Base-by-base conservation (phyloP, 306 rosid species). In the Hippophae gyantsensis region DNA sequence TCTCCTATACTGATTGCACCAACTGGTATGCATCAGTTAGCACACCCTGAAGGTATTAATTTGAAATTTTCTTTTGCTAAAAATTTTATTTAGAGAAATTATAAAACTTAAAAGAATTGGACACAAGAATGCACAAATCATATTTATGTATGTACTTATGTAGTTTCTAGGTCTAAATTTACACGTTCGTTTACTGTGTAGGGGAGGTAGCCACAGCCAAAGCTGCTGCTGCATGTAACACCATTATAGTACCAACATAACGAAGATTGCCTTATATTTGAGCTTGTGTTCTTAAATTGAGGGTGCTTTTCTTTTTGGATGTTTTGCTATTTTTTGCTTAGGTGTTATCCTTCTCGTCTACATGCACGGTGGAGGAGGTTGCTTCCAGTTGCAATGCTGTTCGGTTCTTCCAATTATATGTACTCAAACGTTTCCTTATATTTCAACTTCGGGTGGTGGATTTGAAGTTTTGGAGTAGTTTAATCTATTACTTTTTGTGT, bases 131-230 rank as follows among this genome's bases (percentile, higher is more conserved):
- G 38, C 3, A 32, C 38, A 32, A 32, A 32, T 32, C 38, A 32
- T 32, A 32, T 32, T 32, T 32, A 32, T 4, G 5, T 4, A 32
- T 32, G 38, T 32, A 32, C 5, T 32, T 32, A 32, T 32, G 5
- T 32, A 51, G 10, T 14, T 51, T 49, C 23, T 42, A 52, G 13
- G 8, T 41, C 48, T 57, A 44, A 26, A 6, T 42, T 56, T 56
- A 6, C 54, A 38, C 52, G 13, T 13, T 61, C 9, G 54, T 45
- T 23, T 42, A 8, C 5, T 43, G 38, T 63, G 6, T 56, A 85
- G 94, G 94, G 61, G 94, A 85, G 76, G 71, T 70, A 4, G 86
- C 89, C 66, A 82, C 94, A 13, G 94, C 94, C 47, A 75, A 81
- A 78, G 94, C 89, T 9, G 84, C 94, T 7, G 89, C 86, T 63